A percentile compares a stretch with the other conserved stretches of the same genome.
Conservation (phyloP, 2,329 filamentous ascomycete genomes). For the Meredithiella fracta region DNA sequence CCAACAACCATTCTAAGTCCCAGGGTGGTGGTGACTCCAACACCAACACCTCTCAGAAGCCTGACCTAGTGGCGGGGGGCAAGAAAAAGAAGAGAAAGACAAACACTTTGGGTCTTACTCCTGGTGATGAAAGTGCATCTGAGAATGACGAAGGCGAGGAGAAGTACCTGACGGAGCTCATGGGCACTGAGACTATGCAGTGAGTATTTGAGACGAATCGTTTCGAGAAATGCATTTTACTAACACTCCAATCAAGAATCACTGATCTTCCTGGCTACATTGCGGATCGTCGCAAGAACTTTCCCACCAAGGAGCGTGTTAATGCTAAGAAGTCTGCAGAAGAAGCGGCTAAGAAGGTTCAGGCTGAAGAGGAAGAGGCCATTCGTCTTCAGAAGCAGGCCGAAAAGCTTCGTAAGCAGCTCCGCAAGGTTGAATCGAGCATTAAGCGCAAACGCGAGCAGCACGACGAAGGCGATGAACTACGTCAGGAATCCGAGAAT, state of each 20-base stretch:
- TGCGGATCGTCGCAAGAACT: slow-evolving; percentile 62
- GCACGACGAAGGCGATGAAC: slow-evolving; percentile 50
- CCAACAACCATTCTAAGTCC: slow-evolving; percentile 17
- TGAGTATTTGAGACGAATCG: slow-evolving; percentile 24
- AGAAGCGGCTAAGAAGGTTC: slow-evolving; percentile 31
- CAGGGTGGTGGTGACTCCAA: slow-evolving; percentile 14
- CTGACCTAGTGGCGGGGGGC: slow-evolving; percentile 29
- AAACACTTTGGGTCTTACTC: slow-evolving; percentile 55
- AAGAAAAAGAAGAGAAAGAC: slow-evolving; percentile 59
- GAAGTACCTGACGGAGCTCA: slow-evolving; percentile 41
- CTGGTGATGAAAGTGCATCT: slow-evolving; percentile 44
- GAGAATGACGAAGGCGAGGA: slow-evolving; percentile 58
- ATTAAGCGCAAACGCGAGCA: slow-evolving; percentile 53
- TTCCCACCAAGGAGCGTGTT: slow-evolving; percentile 58
- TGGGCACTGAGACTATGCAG: slow-evolving; percentile 39
- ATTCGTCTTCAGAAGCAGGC: slow-evolving; percentile 36
- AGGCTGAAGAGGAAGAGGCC: slow-evolving; percentile 38
- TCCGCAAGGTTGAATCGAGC: slow-evolving; percentile 54
- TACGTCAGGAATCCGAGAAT: slow-evolving; percentile 35
- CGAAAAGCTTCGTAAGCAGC: slow-evolving; percentile 44
- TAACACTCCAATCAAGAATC: slow-evolving; percentile 25
- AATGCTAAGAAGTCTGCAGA: slow-evolving; percentile 42
- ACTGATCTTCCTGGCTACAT: slow-evolving; percentile 68
- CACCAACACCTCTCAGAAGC: slow-evolving; percentile 18
- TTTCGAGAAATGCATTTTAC: slow-evolving; percentile 2